Percentiles rank a stretch among this genome's conserved stretches.
Conservation (phyloP, 179 eudicot species). For the Camellia oleifera region DNA sequence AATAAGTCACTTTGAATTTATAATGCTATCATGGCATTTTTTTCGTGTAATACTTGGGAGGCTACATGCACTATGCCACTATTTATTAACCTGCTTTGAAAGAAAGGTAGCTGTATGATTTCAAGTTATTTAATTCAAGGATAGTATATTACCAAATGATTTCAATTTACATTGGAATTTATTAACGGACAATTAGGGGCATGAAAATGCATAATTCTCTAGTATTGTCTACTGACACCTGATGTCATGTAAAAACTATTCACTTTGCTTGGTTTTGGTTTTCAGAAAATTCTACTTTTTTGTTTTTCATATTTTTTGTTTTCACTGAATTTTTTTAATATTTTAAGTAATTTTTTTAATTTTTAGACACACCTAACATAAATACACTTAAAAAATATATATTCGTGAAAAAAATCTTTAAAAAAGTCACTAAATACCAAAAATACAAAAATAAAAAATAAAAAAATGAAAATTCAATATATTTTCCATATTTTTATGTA, state of each 20-base stretch:
- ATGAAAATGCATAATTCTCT: background rate
- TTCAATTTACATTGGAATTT: background rate
- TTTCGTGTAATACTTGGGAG: background rate
- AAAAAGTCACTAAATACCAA: no score
- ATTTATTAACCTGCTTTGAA: background rate
- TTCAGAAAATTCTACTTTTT: no score
- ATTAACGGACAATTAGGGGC: background rate
- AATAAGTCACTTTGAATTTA: background rate
- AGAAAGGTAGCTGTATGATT: background rate
- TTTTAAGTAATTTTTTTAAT: no score
- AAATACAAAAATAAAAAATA: no score
- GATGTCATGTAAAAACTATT: background rate
- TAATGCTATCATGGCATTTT: background rate
- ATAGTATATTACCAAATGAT: background rate
- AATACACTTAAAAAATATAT: no score
- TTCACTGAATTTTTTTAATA: no score
- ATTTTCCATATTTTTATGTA: no score
- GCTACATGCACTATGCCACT: slow-evolving; percentile 6
- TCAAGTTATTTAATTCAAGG: background rate
- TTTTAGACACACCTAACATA: no score
- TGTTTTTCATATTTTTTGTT: no score
- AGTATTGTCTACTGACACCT: background rate
- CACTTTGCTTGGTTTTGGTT: no score
- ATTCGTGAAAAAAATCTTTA: no score
- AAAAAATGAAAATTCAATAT: no score